Percentiles rank a stretch among this genome's conserved stretches.
Conservation (phyloP, 139 green algal species). For the Tetradesmus obliquus region DNA sequence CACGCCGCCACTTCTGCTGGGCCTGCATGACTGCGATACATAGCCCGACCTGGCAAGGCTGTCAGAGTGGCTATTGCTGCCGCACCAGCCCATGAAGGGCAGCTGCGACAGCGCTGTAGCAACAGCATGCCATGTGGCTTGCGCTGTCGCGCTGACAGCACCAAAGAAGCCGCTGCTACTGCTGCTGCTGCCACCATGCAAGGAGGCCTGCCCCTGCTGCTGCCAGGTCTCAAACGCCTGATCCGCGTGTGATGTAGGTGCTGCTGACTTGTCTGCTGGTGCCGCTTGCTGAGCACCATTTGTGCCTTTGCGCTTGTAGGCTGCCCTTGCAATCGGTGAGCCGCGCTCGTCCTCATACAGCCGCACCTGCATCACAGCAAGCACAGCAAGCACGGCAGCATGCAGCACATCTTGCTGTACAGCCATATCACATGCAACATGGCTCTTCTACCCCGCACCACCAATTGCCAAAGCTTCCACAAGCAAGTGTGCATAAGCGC, state of each 20-base stretch:
- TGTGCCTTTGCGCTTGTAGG: neutral
- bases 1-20: neutral
- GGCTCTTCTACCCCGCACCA: no score
- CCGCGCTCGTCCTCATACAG: conserved; percentile 39
- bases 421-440: neutral
- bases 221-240: neutral
- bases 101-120: neutral
- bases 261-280: neutral
- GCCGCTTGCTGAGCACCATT: neutral
- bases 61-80: neutral
- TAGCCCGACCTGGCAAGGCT: neutral
- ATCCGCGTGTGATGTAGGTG: neutral
- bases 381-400: conserved; percentile 25
- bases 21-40: neutral
- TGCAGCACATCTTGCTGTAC: neutral
- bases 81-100: neutral
- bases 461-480: no score
- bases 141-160: neutral
- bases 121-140: neutral
- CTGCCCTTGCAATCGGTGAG: neutral
- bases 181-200: neutral
- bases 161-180: neutral
- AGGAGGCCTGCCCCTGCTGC: neutral
- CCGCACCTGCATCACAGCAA: conserved; percentile 1
- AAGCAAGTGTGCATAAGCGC: no score